Base-by-base conservation (phyloP, 2,329 filamentous ascomycete species). In the Calonectria multiphialidica region DNA sequence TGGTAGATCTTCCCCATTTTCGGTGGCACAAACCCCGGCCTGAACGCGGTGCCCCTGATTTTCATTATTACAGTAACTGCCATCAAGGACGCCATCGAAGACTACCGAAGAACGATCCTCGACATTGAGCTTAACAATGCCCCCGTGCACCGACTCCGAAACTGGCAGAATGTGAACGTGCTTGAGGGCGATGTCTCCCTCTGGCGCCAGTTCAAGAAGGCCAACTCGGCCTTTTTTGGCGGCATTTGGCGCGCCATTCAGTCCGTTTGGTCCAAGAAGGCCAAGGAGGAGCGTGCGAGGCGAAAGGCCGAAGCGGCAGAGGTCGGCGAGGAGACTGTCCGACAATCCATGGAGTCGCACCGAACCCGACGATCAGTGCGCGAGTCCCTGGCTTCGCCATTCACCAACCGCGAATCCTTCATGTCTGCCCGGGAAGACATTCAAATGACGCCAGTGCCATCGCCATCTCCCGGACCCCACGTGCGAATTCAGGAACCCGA, bases 51-150 rank as follows among this genome's bases (percentile, higher is more conserved):
- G 25, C 97, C 97, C 66, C 87, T 99, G 75, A 98, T 99, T 77
- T 93, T 98, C 80, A 98, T 99, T 84, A 88, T 99, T 66, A 86
- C 90, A 72, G 90, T 98, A 66, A 99, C 97, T 2, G 93, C 95
- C 33, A 90, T 98, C 83, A 99, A 98, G 84, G 97, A 99, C 82
- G 97, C 93, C 21, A 93, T 98, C 75, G 97, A 99, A 84, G 97
- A 99, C 85, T 98, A 95, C 87, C 91, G 97, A 78, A 90, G 97
- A 84, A 98, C 96, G 0, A 88, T 95, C 49, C 91, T 98, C 50
- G 97, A 99, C 82, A 98, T 93, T 75, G 94, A 98, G 80, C 89
- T 99, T 74, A 99, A 99, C 85, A 98, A 99, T 81, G 97, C 97
- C 2, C 94, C 96, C 0, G 95, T 98, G 12, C 96, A 99, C 84